A percentile compares a stretch with the other conserved stretches of the same genome.
These are phyloP conservation scores for Crithidia fasciculata DNA, from an alignment of 208 protist genomes.

Conservation along the genomic window DNA sequence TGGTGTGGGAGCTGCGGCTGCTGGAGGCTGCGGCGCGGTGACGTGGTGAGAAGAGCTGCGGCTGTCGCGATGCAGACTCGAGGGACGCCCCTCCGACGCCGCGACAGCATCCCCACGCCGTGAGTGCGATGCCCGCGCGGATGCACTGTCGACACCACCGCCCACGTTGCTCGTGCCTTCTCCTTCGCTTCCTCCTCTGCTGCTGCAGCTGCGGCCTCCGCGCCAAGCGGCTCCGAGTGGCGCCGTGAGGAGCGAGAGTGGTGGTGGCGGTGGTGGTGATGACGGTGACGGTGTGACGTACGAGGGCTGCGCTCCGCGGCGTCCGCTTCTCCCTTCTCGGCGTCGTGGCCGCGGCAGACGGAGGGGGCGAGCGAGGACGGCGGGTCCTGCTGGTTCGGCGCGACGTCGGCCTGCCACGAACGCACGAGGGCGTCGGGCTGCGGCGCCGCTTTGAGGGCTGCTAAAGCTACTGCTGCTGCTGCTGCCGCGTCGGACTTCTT, in stretches of 20 bases:
- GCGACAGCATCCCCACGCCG: neutral
- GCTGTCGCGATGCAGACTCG: slow-evolving; percentile 16
- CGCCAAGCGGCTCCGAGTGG: neutral
- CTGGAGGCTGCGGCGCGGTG: neutral
- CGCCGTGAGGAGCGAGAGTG: neutral
- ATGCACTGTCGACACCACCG: too few relatives aligned
- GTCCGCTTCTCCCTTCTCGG: neutral
- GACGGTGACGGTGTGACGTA: neutral
- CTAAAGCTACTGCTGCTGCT: neutral
- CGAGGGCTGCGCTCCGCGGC: neutral
- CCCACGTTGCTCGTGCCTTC: neutral
- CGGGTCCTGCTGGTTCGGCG: slow-evolving; percentile 5
- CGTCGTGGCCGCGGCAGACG: neutral
- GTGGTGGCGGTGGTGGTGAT: neutral
- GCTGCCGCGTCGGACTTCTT: too few relatives aligned
- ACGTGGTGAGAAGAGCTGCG: slow-evolving; percentile 14
- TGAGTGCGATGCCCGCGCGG: too few relatives aligned
- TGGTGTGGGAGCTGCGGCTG: neutral
- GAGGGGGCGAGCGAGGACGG: slow-evolving; percentile 12
- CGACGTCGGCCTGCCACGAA: slow-evolving; percentile 14
- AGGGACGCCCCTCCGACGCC: neutral
- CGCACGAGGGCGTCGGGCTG: slow-evolving; percentile 12
- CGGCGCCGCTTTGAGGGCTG: slow-evolving; percentile 2
- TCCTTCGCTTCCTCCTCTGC: neutral
- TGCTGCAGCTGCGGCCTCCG: neutral